Conservation (phyloP, 192 early-diverging fungal species). For the Kickxella alabastrina region DNA sequence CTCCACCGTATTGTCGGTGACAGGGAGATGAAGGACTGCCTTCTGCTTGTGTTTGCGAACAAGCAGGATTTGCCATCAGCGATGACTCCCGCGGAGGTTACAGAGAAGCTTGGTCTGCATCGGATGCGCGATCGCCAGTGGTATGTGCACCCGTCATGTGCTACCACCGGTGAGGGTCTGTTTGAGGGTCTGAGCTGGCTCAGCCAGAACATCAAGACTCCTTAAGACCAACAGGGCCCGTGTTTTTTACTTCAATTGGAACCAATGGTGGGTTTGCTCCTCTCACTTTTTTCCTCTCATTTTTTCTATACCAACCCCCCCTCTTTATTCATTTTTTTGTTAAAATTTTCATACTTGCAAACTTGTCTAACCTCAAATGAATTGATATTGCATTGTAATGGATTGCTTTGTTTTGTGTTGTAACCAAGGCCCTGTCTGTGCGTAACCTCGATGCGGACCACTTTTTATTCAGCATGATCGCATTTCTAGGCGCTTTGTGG, state of each 20-base stretch:
- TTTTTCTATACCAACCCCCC: not conserved
- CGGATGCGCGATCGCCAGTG: conserved; percentile 85
- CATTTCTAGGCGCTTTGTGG: too few relatives aligned
- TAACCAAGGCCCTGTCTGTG: too few relatives aligned
- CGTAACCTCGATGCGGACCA: too few relatives aligned
- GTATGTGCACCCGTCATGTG: conserved; percentile 88
- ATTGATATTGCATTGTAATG: too few relatives aligned
- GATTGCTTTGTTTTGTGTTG: too few relatives aligned
- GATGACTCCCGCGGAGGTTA: conserved; percentile 94
- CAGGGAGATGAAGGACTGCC: conserved; percentile 78
- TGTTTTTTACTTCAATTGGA: conserved; percentile 5
- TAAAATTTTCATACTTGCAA: too few relatives aligned
- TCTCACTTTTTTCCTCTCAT: not conserved
- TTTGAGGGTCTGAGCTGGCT: conserved; percentile 85
- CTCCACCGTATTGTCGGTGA: conserved; percentile 79
- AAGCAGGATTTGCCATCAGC: conserved; percentile 76
- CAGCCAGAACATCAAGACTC: conserved; percentile 72
- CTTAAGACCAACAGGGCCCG: conserved; percentile 18
- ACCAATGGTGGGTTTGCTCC: not conserved
- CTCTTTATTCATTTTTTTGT: too few relatives aligned
- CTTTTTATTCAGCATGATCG: too few relatives aligned
- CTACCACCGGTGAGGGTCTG: conserved; percentile 76
- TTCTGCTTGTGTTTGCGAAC: conserved; percentile 81
- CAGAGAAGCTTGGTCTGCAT: conserved; percentile 83
- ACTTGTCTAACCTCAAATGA: too few relatives aligned